Evolutionary conservation across 768 basidiomycete species (phyloP).

Genomic region (Rhodotorula kratochvilovae): DNA sequence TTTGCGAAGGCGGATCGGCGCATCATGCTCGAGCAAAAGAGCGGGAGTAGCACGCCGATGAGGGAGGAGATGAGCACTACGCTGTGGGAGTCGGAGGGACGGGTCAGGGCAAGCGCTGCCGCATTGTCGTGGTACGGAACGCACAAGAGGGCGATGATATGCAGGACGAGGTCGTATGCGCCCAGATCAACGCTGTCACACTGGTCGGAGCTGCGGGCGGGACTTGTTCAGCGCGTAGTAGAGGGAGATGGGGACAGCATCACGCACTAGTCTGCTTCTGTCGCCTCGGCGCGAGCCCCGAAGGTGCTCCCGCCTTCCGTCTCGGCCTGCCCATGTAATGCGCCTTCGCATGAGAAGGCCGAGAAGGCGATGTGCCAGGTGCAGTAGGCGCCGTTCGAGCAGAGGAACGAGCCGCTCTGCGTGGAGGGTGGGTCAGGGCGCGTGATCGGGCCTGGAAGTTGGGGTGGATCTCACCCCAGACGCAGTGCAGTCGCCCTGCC

Average conservation of each 20-base stretch:
- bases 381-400: constrained; percentile 37
- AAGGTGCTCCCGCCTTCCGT: background rate
- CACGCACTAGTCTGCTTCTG: constrained; percentile 29
- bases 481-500: too few relatives aligned
- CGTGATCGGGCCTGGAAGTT: too few relatives aligned
- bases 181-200: constrained; percentile 37
- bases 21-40: constrained; percentile 19
- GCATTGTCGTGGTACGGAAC: background rate
- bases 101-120: background rate
- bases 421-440: too few relatives aligned
- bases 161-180: constrained; percentile 33
- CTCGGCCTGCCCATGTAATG: too few relatives aligned
- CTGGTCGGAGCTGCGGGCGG: background rate
- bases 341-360: constrained; percentile 24
- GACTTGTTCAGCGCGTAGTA: too few relatives aligned
- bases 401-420: constrained; percentile 31
- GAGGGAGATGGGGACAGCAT: too few relatives aligned
- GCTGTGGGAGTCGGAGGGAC: background rate
- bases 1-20: background rate
- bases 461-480: too few relatives aligned
- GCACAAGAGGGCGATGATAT: constrained; percentile 40
- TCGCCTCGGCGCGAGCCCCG: constrained; percentile 32
- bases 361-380: constrained; percentile 12
- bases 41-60: constrained; percentile 35
- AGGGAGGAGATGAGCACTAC: constrained; percentile 33